These are phyloP conservation scores for Yamadazyma akitaensis DNA, from an alignment of 805 yeast genomes.

Conservation along the genomic window DNA sequence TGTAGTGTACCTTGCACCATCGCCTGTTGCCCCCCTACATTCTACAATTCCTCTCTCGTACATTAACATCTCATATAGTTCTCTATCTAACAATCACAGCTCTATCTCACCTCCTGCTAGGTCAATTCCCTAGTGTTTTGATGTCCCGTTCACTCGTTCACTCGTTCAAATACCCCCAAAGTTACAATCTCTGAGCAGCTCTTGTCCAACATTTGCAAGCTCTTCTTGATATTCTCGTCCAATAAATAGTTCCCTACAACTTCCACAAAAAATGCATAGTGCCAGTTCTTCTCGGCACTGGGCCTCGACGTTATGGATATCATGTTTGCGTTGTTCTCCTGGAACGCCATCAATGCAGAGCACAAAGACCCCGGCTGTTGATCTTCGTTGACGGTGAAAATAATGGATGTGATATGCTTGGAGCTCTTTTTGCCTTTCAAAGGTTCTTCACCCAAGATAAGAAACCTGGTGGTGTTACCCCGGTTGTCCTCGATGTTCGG, in stretches of 20 bases:
- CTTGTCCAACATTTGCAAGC: constrained; percentile 41
- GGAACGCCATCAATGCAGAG: constrained; percentile 57
- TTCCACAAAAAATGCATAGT: constrained; percentile 79
- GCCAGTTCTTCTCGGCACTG: constrained; percentile 64
- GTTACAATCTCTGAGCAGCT: constrained; percentile 50
- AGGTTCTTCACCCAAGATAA: constrained; percentile 49
- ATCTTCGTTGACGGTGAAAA: constrained; percentile 62
- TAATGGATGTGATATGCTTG: constrained; percentile 47
- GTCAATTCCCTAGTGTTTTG: too few species aligned
- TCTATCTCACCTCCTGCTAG: too few species aligned
- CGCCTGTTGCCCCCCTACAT: too few species aligned
- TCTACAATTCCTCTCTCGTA: too few species aligned
- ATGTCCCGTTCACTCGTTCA: constrained; percentile 16
- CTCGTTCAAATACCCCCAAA: constrained; percentile 57
- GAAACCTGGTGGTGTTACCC: constrained; percentile 82
- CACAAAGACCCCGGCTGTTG: constrained; percentile 74
- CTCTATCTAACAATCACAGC: too few species aligned
- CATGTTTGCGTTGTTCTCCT: constrained; percentile 56
- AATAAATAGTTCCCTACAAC: constrained; percentile 41
- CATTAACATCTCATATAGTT: too few species aligned
- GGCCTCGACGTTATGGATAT: constrained; percentile 79
- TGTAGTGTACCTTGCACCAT: too few species aligned
- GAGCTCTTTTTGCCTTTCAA: constrained; percentile 6
- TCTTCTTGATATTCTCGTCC: constrained; percentile 26
- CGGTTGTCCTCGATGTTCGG: constrained; percentile 65